These are phyloP conservation scores for Phaseolus lunatus DNA, from an alignment of 306 rosid species.

Conservation along the genomic window DNA sequence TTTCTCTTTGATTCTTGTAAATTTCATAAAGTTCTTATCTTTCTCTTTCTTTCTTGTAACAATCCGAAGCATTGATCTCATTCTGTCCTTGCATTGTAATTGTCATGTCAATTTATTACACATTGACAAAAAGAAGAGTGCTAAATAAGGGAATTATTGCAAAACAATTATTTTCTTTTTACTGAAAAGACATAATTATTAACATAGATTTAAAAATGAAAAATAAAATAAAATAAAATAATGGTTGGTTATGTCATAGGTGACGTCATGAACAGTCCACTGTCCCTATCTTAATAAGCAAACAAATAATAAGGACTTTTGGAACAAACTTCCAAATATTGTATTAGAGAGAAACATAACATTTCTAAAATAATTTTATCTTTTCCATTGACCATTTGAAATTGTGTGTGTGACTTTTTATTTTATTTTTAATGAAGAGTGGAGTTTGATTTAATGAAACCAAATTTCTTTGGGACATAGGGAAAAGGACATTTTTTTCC, in stretches of 20 bases:
- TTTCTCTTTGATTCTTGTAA: not conserved
- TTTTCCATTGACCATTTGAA: not conserved
- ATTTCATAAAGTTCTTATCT: not conserved
- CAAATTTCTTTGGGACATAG: too few species aligned
- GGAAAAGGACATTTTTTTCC: not conserved
- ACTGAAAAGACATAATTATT: not conserved
- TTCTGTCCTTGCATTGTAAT: not conserved
- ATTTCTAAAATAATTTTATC: not conserved
- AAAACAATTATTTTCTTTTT: not conserved
- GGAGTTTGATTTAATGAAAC: not conserved
- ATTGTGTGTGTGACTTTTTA: not conserved
- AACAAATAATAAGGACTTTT: slow-evolving; percentile 3
- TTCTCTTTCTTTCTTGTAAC: not conserved
- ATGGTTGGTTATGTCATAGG: slow-evolving; percentile 33
- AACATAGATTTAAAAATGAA: not conserved
- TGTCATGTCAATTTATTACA: not conserved
- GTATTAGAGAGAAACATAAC: not conserved
- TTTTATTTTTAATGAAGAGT: not conserved
- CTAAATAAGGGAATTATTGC: not conserved
- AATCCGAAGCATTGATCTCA: not conserved
- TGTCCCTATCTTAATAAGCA: not conserved
- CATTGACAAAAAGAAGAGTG: not conserved
- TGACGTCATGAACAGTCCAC: slow-evolving; percentile 30
- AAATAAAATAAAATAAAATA: slow-evolving; percentile 1
- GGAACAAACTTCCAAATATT: slow-evolving; percentile 21